These are phyloP conservation scores for Cytospora mali DNA, from an alignment of 2,329 filamentous ascomycete species.

Conservation along the genomic window DNA sequence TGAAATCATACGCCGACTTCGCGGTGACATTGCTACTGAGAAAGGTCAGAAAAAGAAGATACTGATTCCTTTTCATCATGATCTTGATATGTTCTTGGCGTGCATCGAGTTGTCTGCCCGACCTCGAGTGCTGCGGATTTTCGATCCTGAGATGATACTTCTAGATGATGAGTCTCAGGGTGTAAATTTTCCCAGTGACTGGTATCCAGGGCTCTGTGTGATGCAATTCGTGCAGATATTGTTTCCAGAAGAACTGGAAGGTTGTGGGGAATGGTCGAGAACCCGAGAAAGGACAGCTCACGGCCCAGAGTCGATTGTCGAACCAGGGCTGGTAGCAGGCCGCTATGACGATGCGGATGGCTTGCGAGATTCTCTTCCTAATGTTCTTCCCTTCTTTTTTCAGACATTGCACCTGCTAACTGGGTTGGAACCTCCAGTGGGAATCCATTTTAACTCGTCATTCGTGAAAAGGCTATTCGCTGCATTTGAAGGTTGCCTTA, in stretches of 20 bases:
- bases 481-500: neutral
- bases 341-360: neutral
- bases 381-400: conserved; percentile 5
- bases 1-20: neutral
- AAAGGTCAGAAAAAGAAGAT: neutral
- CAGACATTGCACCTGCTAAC: neutral
- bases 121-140: neutral
- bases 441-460: neutral
- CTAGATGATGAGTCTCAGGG: neutral
- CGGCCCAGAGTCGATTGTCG: neutral
- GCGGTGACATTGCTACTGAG: neutral
- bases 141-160: neutral
- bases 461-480: conserved; percentile 3
- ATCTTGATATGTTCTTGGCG: neutral
- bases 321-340: neutral
- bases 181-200: neutral
- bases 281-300: neutral
- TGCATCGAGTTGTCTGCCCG: neutral
- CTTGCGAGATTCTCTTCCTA: neutral
- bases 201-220: neutral
- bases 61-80: neutral
- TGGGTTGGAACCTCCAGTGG: too few species aligned
- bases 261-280: neutral
- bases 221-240: neutral
- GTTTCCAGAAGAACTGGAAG: neutral